Conservation (phyloP, 1,284 basidiomycete genomes). For the Irpex sp. region DNA sequence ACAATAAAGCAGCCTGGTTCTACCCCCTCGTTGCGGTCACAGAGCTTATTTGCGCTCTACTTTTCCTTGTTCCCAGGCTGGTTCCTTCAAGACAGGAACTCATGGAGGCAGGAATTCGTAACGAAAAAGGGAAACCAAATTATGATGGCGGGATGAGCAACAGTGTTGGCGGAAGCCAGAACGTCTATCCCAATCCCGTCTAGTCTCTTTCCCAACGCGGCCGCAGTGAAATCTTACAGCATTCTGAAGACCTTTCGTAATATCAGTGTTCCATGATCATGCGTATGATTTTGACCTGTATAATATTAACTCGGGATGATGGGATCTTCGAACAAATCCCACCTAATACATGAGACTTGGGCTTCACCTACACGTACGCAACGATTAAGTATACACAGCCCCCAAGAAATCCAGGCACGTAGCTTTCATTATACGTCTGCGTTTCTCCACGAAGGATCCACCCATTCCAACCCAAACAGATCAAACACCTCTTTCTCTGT, state of each 20-base stretch:
- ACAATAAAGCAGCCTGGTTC: constrained; percentile 4
- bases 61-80: constrained; percentile 8
- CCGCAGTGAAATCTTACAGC: too few species aligned
- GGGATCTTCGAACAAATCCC: too few species aligned
- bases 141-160: background rate
- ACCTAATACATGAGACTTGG: too few species aligned
- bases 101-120: background rate
- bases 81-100: constrained; percentile 8
- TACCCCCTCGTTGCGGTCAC: constrained; percentile 6
- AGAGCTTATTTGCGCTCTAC: constrained; percentile 4
- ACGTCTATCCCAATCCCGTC: too few species aligned
- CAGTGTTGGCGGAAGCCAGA: background rate
- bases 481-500: constrained; percentile 71
- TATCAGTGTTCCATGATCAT: too few species aligned
- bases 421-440: constrained; percentile 46
- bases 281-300: too few species aligned
- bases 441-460: constrained; percentile 67
- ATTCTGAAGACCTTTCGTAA: too few species aligned
- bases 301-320: too few species aligned
- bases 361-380: too few species aligned
- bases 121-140: background rate
- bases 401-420: background rate
- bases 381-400: too few species aligned
- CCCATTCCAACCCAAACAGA: constrained; percentile 62
- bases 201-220: too few species aligned